phyloP scores from a whole-genome alignment of 352 stramenopile species.

The Phytophthora quininea region DNA sequence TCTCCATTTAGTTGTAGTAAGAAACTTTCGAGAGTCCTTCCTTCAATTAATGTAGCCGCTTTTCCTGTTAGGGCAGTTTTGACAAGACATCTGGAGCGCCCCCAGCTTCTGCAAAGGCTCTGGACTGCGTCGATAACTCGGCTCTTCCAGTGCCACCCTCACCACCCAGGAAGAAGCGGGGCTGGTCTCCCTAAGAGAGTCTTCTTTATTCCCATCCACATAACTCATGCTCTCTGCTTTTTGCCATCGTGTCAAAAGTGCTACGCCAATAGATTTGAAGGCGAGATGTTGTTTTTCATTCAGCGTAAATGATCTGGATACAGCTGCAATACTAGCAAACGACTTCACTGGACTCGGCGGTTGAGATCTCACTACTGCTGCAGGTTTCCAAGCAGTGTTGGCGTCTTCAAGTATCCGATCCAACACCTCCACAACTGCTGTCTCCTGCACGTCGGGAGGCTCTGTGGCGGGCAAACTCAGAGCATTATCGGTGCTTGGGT shows the following conservation, averaged over 20 bases:
- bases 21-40: no score
- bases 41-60: conserved; percentile 5
- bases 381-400: background rate
- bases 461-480: no score
- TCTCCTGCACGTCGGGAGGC: no score
- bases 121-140: conserved; percentile 7
- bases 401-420: no score
- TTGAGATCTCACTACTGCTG: no score
- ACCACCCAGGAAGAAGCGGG: conserved; percentile 10
- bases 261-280: background rate
- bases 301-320: background rate
- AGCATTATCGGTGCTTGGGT: no score
- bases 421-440: no score
- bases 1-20: no score
- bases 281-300: background rate
- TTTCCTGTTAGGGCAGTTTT: no score
- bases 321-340: background rate
- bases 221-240: background rate
- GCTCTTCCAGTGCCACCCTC: no score
- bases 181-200: background rate
- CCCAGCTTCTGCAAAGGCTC: conserved; percentile 3
- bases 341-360: no score
- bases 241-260: background rate
- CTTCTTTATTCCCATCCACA: background rate
- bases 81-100: background rate